Conservation (phyloP, 192 early-diverging fungal genomes). For the Backusella luteola region DNA sequence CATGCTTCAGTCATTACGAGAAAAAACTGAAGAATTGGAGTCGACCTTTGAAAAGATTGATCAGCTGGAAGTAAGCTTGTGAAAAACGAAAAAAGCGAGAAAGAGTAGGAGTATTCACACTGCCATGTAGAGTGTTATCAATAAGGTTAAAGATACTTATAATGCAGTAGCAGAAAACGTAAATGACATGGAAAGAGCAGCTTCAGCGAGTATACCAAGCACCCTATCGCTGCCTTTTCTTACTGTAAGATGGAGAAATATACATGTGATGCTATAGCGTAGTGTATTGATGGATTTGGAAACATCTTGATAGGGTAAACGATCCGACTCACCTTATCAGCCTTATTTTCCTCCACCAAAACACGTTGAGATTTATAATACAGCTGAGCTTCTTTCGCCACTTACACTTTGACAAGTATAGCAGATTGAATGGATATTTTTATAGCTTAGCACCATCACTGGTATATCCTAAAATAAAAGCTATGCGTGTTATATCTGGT, state of each 20-base stretch:
- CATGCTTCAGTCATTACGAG: constrained; percentile 3
- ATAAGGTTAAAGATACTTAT: constrained; percentile 20
- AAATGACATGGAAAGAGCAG: constrained; percentile 15
- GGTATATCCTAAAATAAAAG: too few species aligned
- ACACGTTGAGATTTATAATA: constrained; percentile 15
- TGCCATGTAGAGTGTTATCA: background rate
- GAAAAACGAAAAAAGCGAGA: too few species aligned
- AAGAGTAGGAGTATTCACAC: background rate
- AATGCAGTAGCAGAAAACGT: constrained; percentile 19
- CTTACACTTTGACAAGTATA: constrained; percentile 29
- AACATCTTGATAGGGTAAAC: background rate
- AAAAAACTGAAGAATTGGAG: constrained; percentile 6
- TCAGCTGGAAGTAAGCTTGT: constrained; percentile 17
- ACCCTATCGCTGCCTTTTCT: background rate
- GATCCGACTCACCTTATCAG: background rate
- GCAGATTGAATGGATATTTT: too few species aligned
- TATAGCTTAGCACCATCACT: too few species aligned
- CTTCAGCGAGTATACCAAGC: background rate
- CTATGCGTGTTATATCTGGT: too few species aligned
- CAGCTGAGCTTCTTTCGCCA: background rate
- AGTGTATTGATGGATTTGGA: background rate
- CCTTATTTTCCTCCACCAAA: constrained; percentile 22
- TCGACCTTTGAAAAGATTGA: constrained; percentile 13
- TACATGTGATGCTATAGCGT: background rate
- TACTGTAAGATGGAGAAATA: background rate